Evolutionary conservation across 768 basidiomycete species (phyloP), one percentile per base, ranked within the genome.

Genomic region (Fistulinella prunicolor): DNA sequence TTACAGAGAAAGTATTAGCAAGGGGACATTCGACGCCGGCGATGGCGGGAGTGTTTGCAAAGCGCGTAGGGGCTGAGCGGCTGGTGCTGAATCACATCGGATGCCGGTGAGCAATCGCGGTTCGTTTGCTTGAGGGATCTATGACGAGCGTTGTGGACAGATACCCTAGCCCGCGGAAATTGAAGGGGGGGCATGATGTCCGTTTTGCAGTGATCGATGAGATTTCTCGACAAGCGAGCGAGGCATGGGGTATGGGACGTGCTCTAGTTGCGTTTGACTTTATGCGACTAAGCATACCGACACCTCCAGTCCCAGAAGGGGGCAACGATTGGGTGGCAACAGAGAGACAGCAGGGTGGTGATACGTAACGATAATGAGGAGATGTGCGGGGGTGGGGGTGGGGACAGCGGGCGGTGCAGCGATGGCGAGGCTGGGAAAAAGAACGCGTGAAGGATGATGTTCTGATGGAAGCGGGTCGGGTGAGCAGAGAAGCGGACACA

Each of bases 61-160:
- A 74, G 47, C 60, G 54, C 3, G 73, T 86, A 42, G 72, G 75
- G 1, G 86, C 89, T 19, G 65, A 78, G 59, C 69, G 72, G 38
- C 68, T 93, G 7, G 77, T 86, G 19, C 62, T 94, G 40, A 93
- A 94, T 62, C 91, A 93, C 62, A 82, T 93, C 26, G 81, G 87
- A 50, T 70, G 73, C 44, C 75, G 83, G 86, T 89, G 50, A 51
- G 74, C 10, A 29, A 21, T 24, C 12, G 5, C 23, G 28, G 9
- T 1, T 46, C n/a, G n/a, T n/a, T n/a, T n/a, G n/a, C n/a, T n/a
- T n/a, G n/a, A n/a, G 37, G 23, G 38, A 23, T 14, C 8, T 16
- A 13, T 26, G 12, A 42, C n/a, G 4, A 13, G 13, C 6, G 12
- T 19, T 26, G 24, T 2, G 39, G 20, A 45, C 35, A 83, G 82